Evolutionary conservation across 768 basidiomycete genomes (phyloP), one percentile per base, ranked within the genome.

Genomic region (Boletus subparvulus): DNA sequence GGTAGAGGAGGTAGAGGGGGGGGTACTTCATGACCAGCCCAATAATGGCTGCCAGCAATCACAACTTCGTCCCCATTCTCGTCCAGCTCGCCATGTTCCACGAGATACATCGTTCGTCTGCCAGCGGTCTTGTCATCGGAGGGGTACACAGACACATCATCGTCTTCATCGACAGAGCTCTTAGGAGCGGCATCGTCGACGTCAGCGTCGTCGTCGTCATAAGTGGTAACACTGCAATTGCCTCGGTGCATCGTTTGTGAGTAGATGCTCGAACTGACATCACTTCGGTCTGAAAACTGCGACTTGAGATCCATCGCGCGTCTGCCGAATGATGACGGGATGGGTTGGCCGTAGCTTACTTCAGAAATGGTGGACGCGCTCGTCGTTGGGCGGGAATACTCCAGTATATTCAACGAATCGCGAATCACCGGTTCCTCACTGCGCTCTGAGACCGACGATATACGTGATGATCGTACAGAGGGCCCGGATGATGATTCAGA

Each of bases 61-160:
- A 60, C 61, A 12, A 65, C 24, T 41, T 63, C 65, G 36, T 71
- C 65, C 10, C 50, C 63, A 2, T 50, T 58, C 35, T 66, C 70
- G n/a, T 61, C 66, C 19, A 40, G 16, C 33, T 59, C 67, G 1
- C 64, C 70, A 33, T 73, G 54, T 21, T 71, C 72, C 33, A 71
- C 9, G 24, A 71, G 66, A 50, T 71, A 71, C 70, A 71, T 71
- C 16, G 72, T 71, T 47, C 72, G 68, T 47, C 72, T 66, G 6
- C 70, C 72, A 19, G 70, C 70, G 3, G 70, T 71, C 56, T 73
- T 60, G 30, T 72, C 70, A 21, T 68, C 69, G 19, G 69, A 59
- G 12, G 69, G 56, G 50, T 70, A 70, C 14, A 67, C 17, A 26
- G 72, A 71, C 3, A 61, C 70, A 47, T 71, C 71, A 36, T 73